These are phyloP conservation scores for Candida takata DNA, from an alignment of 805 yeast genomes.

Conservation along the genomic window DNA sequence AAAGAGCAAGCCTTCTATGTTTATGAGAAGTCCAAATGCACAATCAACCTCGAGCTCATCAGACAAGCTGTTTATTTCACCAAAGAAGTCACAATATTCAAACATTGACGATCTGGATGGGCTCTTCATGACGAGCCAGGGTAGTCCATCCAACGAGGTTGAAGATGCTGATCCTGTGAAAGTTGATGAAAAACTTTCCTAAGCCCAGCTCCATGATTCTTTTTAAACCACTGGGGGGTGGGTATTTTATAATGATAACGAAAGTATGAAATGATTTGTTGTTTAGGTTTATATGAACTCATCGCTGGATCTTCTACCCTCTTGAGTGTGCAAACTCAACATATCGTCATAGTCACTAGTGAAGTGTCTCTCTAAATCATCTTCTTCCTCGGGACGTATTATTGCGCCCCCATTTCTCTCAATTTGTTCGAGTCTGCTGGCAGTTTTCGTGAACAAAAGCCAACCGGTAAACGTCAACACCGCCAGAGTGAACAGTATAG, in stretches of 20 bases:
- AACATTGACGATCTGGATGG: slow-evolving; percentile 21
- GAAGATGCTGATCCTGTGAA: slow-evolving; percentile 13
- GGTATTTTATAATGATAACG: no score
- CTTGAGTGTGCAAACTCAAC: slow-evolving; percentile 11
- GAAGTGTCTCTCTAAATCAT: slow-evolving; percentile 15
- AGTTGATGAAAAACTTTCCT: slow-evolving; percentile 14
- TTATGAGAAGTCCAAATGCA: neutral
- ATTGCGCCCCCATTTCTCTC: slow-evolving; percentile 15
- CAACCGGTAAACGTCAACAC: slow-evolving; percentile 58
- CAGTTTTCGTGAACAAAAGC: slow-evolving; percentile 53
- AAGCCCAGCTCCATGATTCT: no score
- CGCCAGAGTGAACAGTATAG: slow-evolving; percentile 49
- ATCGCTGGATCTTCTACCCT: slow-evolving; percentile 2
- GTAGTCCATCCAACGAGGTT: neutral
- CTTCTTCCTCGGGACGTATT: slow-evolving; percentile 6
- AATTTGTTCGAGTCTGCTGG: slow-evolving; percentile 27
- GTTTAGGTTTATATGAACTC: neutral
- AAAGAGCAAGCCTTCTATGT: neutral
- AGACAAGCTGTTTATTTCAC: slow-evolving; percentile 10
- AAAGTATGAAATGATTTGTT: no score
- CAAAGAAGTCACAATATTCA: slow-evolving; percentile 4
- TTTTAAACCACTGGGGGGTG: no score
- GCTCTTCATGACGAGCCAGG: slow-evolving; percentile 5
- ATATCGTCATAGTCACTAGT: slow-evolving; percentile 11
- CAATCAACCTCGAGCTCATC: slow-evolving; percentile 11